Evolutionary conservation across 106 monocot species (phyloP).

Genomic region (Amphibolis antarctica): DNA sequence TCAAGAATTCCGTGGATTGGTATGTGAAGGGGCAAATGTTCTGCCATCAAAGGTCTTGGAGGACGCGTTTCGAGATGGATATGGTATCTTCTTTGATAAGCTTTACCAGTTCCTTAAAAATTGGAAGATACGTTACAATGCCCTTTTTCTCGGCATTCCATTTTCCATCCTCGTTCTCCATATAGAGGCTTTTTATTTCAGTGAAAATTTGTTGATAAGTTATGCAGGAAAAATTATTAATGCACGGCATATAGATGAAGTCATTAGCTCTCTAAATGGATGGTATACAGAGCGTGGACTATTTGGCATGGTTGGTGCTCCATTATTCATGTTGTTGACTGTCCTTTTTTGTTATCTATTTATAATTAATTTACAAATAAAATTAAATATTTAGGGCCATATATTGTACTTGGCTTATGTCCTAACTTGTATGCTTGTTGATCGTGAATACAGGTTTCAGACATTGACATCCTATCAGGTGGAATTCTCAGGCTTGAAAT

Average conservation of each 20-base stretch:
- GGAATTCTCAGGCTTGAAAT: slow-evolving; percentile 75
- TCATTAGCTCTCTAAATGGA: slow-evolving; percentile 78
- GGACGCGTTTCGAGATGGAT: slow-evolving; percentile 85
- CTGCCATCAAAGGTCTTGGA: slow-evolving; percentile 89
- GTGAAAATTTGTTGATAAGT: slow-evolving; percentile 28
- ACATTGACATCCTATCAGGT: slow-evolving; percentile 89
- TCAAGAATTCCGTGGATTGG: slow-evolving; percentile 87
- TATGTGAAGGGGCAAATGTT: slow-evolving; percentile 92
- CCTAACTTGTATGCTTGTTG: background rate
- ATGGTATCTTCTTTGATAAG: slow-evolving; percentile 40
- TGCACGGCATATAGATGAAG: slow-evolving; percentile 67
- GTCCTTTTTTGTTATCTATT: background rate
- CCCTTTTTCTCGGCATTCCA: background rate
- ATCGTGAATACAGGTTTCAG: slow-evolving; percentile 50
- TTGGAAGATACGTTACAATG: no score
- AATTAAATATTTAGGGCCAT: background rate
- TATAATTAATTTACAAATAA: background rate
- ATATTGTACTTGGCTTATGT: background rate
- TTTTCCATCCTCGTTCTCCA: background rate
- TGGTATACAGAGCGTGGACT: slow-evolving; percentile 89
- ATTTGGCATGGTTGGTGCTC: slow-evolving; percentile 66
- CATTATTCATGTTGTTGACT: background rate
- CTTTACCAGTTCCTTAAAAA: background rate
- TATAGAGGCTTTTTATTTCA: background rate
- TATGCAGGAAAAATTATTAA: slow-evolving; percentile 98